A percentile compares a stretch with the other conserved stretches of the same genome.
Conservation (phyloP, 352 stramenopile species). For the Pythium vanterpoolii region DNA sequence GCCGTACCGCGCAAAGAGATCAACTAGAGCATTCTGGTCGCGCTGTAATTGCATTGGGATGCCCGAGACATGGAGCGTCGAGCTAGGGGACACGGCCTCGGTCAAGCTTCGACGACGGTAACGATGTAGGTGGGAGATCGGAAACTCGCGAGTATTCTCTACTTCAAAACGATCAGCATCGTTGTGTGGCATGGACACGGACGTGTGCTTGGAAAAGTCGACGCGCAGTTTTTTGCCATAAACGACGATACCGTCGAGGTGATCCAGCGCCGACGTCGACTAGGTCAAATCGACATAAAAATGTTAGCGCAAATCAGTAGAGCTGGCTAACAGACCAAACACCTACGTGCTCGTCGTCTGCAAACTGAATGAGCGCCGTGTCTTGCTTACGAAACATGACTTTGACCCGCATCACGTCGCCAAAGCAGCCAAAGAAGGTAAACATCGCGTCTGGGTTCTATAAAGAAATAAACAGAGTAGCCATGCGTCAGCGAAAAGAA, state of each 20-base stretch:
- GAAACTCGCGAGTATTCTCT: constrained; percentile 80
- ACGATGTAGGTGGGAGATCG: constrained; percentile 67
- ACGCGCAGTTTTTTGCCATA: constrained; percentile 80
- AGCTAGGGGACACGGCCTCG: constrained; percentile 59
- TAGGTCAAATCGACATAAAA: constrained; percentile 14
- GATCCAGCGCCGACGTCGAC: constrained; percentile 73
- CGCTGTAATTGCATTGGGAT: constrained; percentile 69
- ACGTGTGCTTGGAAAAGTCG: constrained; percentile 81
- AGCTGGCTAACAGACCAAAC: constrained; percentile 6
- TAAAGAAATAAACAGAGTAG: not conserved
- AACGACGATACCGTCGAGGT: constrained; percentile 67
- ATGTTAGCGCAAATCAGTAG: not conserved
- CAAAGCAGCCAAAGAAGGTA: constrained; percentile 83
- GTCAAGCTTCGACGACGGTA: constrained; percentile 64
- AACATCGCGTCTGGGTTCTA: constrained; percentile 69
- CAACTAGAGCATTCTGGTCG: constrained; percentile 52
- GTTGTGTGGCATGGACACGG: constrained; percentile 74
- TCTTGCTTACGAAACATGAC: constrained; percentile 87
- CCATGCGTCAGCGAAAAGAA: not conserved
- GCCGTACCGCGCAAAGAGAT: constrained; percentile 66
- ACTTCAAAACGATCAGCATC: constrained; percentile 81
- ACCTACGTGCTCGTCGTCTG: constrained; percentile 64
- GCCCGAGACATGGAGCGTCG: constrained; percentile 69
- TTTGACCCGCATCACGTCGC: constrained; percentile 79
- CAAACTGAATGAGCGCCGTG: constrained; percentile 79